Evolutionary conservation across 768 basidiomycete genomes (phyloP).

Genomic region (Podaxis mareebaensis): DNA sequence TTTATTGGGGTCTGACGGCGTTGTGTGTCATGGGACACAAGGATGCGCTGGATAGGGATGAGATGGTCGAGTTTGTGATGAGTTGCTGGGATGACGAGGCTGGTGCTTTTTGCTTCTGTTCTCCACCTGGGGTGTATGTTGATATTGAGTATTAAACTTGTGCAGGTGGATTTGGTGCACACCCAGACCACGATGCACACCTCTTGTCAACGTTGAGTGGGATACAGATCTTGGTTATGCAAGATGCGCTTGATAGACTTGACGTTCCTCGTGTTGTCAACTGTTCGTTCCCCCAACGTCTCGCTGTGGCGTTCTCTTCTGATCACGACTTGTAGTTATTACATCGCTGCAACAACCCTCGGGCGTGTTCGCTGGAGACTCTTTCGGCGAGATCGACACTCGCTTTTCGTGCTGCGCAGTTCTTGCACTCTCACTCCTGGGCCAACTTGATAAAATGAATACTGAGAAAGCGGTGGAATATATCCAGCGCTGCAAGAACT

Average conservation of each 20-base stretch:
- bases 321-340: constrained; percentile 57
- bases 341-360: constrained; percentile 81
- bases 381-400: constrained; percentile 90
- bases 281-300: constrained; percentile 51
- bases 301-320: not conserved
- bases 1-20: constrained; percentile 96
- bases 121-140: not conserved
- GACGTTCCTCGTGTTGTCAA: constrained; percentile 69
- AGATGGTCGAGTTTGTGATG: constrained; percentile 88
- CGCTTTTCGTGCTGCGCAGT: constrained; percentile 91
- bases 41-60: constrained; percentile 79
- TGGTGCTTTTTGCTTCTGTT: constrained; percentile 42
- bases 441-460: constrained; percentile 69
- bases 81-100: constrained; percentile 93
- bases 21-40: constrained; percentile 75
- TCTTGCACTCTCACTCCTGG: constrained; percentile 78
- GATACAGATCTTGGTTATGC: constrained; percentile 87
- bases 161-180: constrained; percentile 87
- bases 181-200: constrained; percentile 93
- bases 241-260: constrained; percentile 74
- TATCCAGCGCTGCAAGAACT: constrained; percentile 80
- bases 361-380: constrained; percentile 88
- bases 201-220: constrained; percentile 85
- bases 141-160: not conserved
- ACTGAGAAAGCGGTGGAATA: constrained; percentile 68